Evolutionary conservation across 805 yeast genomes (phyloP), one percentile per base, ranked within the genome.

Genomic region (Spathaspora arborariae): DNA sequence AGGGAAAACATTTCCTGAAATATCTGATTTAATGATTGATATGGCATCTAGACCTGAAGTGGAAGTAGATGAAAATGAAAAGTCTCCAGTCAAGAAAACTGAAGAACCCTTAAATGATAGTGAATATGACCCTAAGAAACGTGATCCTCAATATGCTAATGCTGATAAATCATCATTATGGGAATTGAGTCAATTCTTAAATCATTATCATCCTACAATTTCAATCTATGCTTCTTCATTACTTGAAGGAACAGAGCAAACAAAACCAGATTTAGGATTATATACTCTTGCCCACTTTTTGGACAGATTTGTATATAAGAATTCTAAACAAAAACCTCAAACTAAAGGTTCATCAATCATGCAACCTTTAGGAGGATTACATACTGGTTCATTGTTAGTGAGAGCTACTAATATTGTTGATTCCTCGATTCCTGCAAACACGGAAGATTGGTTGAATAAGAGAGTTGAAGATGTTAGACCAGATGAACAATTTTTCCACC

Each of bases 361-460:
- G 98, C 99, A 94, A 74, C 98, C 99, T 43, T 74, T 94, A 53
- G 90, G 95, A 39, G 97, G 97, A 52, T 76, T 82, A 1, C 86
- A 84, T 51, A 83, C 88, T 18, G 88, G 86, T 8, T 70, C 83
- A 4, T 67, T 85, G 45, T 72, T 86, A 54, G 88, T 86, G 10
- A 82, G 74, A 57, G 80, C 88, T n/a, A 78, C 88, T 4, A 65
- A 65, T 48, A 58, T 64, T 20, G 39, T 60, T 15, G 55, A 60
- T 22, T 63, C 64, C 3, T 78, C 74, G n/a, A 61, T 77, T 11
- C 96, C 98, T 1, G 95, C 80, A 3, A 90, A 91, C 59, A 79
- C 94, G 6, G 84, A 85, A 55, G 84, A 90, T 63, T 92, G 98
- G 98, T 68, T 82, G 44, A 73, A 74, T 48, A 81, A 76, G 63